Conservation (phyloP, 1,284 basidiomycete species). For the Hemileccinum hortonii region DNA sequence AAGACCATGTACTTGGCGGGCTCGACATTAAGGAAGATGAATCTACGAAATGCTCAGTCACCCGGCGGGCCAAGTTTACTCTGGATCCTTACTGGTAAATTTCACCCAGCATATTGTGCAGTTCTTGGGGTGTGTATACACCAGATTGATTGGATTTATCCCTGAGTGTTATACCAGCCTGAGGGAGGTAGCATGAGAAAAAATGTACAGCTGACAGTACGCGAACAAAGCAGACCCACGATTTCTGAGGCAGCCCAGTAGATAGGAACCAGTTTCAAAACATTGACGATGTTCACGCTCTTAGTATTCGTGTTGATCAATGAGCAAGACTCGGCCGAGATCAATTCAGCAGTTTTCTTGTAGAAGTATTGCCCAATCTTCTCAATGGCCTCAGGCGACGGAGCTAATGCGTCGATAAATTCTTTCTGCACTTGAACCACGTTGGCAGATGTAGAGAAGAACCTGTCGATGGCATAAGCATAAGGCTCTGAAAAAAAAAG, state of each 20-base stretch:
- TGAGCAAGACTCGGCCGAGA: slow-evolving; percentile 51
- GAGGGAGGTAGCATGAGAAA: slow-evolving; percentile 5
- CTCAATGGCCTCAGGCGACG: slow-evolving; percentile 45
- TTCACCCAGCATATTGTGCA: slow-evolving; percentile 64
- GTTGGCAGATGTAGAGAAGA: slow-evolving; percentile 57
- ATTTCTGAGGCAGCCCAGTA: slow-evolving; percentile 68
- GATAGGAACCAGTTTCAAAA: slow-evolving; percentile 64
- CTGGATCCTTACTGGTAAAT: slow-evolving; percentile 63
- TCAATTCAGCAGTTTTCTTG: slow-evolving; percentile 55
- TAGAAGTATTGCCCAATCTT: slow-evolving; percentile 61
- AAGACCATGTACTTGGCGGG: slow-evolving; percentile 54
- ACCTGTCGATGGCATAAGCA: slow-evolving; percentile 26
- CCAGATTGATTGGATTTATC: slow-evolving; percentile 52
- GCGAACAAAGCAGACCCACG: slow-evolving; percentile 41
- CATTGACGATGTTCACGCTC: slow-evolving; percentile 71
- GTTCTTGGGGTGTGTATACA: slow-evolving; percentile 56
- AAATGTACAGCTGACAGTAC: not conserved
- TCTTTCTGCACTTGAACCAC: slow-evolving; percentile 48
- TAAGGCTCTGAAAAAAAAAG: not conserved
- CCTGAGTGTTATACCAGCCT: slow-evolving; percentile 78
- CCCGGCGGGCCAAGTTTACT: no score
- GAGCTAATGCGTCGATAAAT: slow-evolving; percentile 48
- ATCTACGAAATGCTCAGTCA: slow-evolving; percentile 41
- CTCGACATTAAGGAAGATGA: slow-evolving; percentile 72
- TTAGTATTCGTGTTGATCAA: slow-evolving; percentile 50